Conservation (phyloP, 2,329 filamentous ascomycete species). For the Arthroderma sp. region DNA sequence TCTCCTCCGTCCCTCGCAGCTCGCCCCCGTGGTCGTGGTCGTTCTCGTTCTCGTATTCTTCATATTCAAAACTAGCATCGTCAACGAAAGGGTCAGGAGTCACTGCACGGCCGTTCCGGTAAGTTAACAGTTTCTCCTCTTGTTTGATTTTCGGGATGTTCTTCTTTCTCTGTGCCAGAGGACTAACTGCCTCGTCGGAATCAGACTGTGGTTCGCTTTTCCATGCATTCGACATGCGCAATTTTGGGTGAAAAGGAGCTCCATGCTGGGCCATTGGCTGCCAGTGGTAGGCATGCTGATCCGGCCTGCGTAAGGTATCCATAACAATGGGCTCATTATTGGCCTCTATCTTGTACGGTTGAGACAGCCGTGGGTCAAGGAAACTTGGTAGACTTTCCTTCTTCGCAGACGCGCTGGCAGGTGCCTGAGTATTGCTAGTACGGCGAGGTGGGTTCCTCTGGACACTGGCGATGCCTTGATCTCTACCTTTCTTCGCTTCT, state of each 20-base stretch:
- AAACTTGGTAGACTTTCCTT: constrained; percentile 6
- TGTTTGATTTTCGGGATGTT: neutral
- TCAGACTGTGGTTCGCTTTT: constrained; percentile 6
- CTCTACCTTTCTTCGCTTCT: constrained; percentile 48
- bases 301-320: neutral
- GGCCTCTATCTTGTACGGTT: constrained; percentile 3
- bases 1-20: constrained; percentile 18
- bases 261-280: constrained; percentile 2
- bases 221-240: constrained; percentile 4
- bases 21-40: constrained; percentile 14
- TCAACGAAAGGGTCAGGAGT: constrained; percentile 13
- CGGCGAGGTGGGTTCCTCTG: neutral
- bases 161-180: constrained; percentile 6
- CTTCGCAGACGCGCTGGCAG: neutral
- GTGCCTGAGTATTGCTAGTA: neutral
- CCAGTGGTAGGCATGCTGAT: constrained; percentile 4
- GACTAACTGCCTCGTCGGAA: constrained; percentile 10
- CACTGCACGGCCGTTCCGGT: neutral
- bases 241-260: constrained; percentile 1
- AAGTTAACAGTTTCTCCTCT: no score
- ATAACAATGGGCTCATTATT: no score
- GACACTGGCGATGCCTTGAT: constrained; percentile 7
- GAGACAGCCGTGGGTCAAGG: constrained; percentile 10
- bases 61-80: constrained; percentile 12
- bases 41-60: constrained; percentile 11